These are phyloP conservation scores for Collybia mongolica DNA, from an alignment of 768 basidiomycete genomes.

Conservation along the genomic window DNA sequence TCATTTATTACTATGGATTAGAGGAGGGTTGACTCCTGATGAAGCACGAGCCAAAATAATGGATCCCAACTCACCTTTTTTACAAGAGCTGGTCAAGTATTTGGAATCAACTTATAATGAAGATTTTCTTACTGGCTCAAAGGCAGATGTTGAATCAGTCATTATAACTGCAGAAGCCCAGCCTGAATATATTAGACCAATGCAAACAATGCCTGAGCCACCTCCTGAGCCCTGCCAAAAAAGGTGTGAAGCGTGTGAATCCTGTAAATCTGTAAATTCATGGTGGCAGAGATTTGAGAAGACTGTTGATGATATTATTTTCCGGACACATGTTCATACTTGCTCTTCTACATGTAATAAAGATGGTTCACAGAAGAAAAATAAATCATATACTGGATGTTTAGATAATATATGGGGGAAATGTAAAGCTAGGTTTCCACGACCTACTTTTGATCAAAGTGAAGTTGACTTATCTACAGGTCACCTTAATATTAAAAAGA, in stretches of 20 bases:
- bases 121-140: not conserved
- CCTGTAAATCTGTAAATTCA: conserved; percentile 11
- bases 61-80: conserved; percentile 1
- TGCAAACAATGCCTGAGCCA: conserved; percentile 16
- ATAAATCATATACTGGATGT: conserved; percentile 16
- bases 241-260: conserved; percentile 14
- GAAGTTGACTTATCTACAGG: conserved; percentile 26
- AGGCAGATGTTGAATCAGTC: not conserved
- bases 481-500: conserved; percentile 26
- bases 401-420: conserved; percentile 21
- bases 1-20: conserved; percentile 26
- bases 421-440: conserved; percentile 37
- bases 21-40: conserved; percentile 6
- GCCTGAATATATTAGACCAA: conserved; percentile 11
- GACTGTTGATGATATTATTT: conserved; percentile 26
- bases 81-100: not conserved
- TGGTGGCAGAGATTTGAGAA: conserved; percentile 14
- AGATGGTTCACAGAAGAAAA: conserved; percentile 10
- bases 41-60: conserved; percentile 1
- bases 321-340: conserved; percentile 25
- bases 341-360: conserved; percentile 13
- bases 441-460: conserved; percentile 15
- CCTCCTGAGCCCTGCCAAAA: conserved; percentile 13
- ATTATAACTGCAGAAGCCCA: not conserved
- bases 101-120: conserved; percentile 1